These are phyloP conservation scores for Blastocladiella emersonii DNA, from an alignment of 371 early-diverging fungal genomes.

Conservation along the genomic window DNA sequence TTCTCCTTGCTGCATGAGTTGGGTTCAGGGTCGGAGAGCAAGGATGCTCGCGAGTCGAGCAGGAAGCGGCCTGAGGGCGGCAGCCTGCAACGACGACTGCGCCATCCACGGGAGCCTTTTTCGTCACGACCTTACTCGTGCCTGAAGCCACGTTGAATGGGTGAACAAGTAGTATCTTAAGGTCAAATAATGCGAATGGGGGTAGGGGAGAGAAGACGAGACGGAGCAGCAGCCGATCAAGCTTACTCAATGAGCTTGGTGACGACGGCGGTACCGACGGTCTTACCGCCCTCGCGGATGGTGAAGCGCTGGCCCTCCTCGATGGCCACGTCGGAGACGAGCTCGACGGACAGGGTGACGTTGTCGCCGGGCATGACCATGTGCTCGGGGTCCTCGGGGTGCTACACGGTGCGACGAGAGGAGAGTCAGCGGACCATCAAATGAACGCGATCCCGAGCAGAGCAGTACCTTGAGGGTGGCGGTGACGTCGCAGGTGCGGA, in stretches of 20 bases:
- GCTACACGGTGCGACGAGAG: slow-evolving; percentile 48
- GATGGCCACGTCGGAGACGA: slow-evolving; percentile 66
- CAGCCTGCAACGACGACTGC: no score
- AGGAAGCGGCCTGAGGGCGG: no score
- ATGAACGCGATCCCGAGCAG: background rate
- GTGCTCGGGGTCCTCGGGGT: slow-evolving; percentile 69
- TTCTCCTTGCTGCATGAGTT: no score
- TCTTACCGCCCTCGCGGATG: slow-evolving; percentile 94
- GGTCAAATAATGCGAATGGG: no score
- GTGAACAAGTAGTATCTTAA: no score
- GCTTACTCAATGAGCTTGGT: slow-evolving; percentile 38
- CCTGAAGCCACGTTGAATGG: no score
- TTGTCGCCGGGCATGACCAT: slow-evolving; percentile 98
- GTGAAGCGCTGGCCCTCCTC: slow-evolving; percentile 92
- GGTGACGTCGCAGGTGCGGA: slow-evolving; percentile 89
- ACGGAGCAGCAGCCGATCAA: no score
- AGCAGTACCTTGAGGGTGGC: slow-evolving; percentile 40
- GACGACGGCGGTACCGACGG: slow-evolving; percentile 86
- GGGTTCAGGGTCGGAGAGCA: no score
- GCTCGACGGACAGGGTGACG: slow-evolving; percentile 66
- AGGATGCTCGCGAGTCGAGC: no score
- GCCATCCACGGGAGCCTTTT: no score
- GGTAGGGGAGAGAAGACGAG: no score
- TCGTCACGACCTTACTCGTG: no score
- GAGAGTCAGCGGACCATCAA: slow-evolving; percentile 13